phyloP scores from a whole-genome alignment of 371 early-diverging fungal genomes.

The Cokeromyces recurvatus region DNA sequence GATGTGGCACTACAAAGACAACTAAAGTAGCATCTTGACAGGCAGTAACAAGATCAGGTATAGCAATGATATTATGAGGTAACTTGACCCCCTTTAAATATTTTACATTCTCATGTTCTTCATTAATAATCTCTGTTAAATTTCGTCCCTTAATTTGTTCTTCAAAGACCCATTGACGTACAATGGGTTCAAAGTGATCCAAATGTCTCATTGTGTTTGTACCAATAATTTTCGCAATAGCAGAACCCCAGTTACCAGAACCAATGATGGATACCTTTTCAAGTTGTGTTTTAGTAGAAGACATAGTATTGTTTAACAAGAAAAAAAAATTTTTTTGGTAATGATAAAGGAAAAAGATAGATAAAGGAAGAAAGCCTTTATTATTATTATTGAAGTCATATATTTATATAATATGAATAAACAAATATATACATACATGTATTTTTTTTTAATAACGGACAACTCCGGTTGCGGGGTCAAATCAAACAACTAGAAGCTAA shows the following conservation, averaged over 20 bases:
- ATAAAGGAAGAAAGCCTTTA: too few relatives aligned
- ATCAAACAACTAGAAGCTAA: too few relatives aligned
- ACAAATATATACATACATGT: too few relatives aligned
- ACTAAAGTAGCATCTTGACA: constrained; percentile 78
- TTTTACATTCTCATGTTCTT: constrained; percentile 91
- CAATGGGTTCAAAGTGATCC: constrained; percentile 72
- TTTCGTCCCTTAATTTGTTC: constrained; percentile 81
- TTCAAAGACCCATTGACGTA: constrained; percentile 97
- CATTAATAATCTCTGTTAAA: constrained; percentile 96
- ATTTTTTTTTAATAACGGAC: too few relatives aligned
- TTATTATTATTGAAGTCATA: too few relatives aligned
- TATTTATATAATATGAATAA: too few relatives aligned
- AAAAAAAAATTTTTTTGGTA: too few relatives aligned
- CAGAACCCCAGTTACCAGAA: constrained; percentile 96
- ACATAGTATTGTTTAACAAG: too few relatives aligned
- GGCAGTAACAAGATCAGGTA: constrained; percentile 70
- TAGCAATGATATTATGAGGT: constrained; percentile 87
- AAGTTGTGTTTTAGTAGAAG: too few relatives aligned
- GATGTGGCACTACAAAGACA: constrained; percentile 95
- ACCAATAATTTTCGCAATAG: constrained; percentile 92
- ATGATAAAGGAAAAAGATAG: too few relatives aligned
- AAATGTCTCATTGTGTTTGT: constrained; percentile 66
- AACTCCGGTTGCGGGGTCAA: too few relatives aligned
- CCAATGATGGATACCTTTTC: constrained; percentile 88
- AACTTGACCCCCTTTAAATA: constrained; percentile 87